Evolutionary conservation across 495 filamentous ascomycete species (phyloP).

Genomic region (Aspergillus hancockii): DNA sequence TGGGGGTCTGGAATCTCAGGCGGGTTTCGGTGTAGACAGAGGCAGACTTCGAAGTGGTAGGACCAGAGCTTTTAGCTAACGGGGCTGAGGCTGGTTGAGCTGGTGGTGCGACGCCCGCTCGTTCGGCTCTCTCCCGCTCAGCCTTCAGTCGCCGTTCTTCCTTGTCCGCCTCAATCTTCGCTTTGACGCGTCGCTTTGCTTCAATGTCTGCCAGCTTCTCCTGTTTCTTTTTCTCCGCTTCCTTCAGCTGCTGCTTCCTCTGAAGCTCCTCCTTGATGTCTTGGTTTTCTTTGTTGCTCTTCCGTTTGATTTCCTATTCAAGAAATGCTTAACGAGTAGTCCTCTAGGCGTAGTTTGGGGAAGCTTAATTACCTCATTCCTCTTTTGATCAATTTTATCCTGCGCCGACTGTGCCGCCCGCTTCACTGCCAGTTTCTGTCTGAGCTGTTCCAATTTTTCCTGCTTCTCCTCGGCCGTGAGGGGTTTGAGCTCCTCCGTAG

Average conservation of each 20-base stretch:
- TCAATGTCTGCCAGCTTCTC: slow-evolving; percentile 88
- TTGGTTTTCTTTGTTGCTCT: slow-evolving; percentile 76
- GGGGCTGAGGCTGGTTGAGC: slow-evolving; percentile 40
- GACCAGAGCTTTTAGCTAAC: slow-evolving; percentile 39
- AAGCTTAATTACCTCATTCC: slow-evolving; percentile 72
- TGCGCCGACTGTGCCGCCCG: slow-evolving; percentile 63
- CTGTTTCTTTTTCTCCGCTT: slow-evolving; percentile 75
- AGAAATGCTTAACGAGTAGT: slow-evolving; percentile 2
- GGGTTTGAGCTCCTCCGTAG: slow-evolving; percentile 84
- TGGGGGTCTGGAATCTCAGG: slow-evolving; percentile 74
- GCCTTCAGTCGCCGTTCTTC: slow-evolving; percentile 78
- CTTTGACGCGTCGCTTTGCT: slow-evolving; percentile 84
- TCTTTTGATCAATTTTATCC: slow-evolving; percentile 83
- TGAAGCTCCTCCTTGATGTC: slow-evolving; percentile 80
- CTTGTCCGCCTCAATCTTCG: slow-evolving; percentile 89
- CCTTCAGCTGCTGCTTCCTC: slow-evolving; percentile 86
- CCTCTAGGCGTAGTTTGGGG: not conserved
- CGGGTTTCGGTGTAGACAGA: slow-evolving; percentile 76
- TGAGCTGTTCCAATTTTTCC: slow-evolving; percentile 70
- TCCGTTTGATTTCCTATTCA: slow-evolving; percentile 77
- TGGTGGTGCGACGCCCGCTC: slow-evolving; percentile 68
- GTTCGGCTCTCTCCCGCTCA: slow-evolving; percentile 79
- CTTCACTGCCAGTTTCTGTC: slow-evolving; percentile 72
- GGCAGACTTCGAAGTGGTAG: slow-evolving; percentile 56
- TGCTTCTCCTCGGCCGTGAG: slow-evolving; percentile 92